Percentiles rank a stretch among this genome's conserved stretches.
Evolutionary conservation across 352 stramenopile genomes (phyloP).

Genomic region (Globisporangium ultimum): DNA sequence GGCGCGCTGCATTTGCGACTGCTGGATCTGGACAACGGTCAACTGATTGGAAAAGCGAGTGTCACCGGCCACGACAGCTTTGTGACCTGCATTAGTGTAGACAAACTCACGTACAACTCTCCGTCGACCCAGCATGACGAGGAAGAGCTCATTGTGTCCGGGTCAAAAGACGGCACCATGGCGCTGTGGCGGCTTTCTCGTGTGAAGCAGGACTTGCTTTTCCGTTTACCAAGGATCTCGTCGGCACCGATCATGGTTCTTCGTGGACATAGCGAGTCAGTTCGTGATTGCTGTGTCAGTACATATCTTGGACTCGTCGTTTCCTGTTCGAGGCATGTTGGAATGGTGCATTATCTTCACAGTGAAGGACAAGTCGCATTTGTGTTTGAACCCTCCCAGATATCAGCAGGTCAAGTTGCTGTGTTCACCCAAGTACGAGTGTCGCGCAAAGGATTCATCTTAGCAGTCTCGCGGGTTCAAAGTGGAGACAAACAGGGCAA

Average conservation of each 20-base stretch:
- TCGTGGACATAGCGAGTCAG: conserved; percentile 42
- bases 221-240: conserved; percentile 67
- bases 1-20: conserved; percentile 75
- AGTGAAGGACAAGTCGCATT: conserved; percentile 73
- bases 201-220: conserved; percentile 69
- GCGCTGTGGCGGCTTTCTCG: conserved; percentile 71
- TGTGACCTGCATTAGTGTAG: conserved; percentile 72
- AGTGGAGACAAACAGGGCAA: neutral
- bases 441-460: conserved; percentile 59
- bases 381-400: conserved; percentile 33
- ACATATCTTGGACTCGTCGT: conserved; percentile 61
- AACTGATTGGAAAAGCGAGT: conserved; percentile 79
- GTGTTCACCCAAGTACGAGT: conserved; percentile 47
- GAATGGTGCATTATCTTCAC: conserved; percentile 70
- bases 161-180: conserved; percentile 63
- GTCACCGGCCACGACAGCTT: conserved; percentile 66
- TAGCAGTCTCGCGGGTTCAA: conserved; percentile 33
- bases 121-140: conserved; percentile 42
- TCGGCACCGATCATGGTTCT: conserved; percentile 60
- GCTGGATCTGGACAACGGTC: conserved; percentile 77
- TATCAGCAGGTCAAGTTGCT: conserved; percentile 9
- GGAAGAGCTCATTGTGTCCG: conserved; percentile 73
- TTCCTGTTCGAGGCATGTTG: conserved; percentile 51
- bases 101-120: conserved; percentile 51
- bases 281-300: conserved; percentile 67